These are phyloP conservation scores for Claviceps lovelessii DNA, from an alignment of 2,329 filamentous ascomycete species.

Conservation along the genomic window DNA sequence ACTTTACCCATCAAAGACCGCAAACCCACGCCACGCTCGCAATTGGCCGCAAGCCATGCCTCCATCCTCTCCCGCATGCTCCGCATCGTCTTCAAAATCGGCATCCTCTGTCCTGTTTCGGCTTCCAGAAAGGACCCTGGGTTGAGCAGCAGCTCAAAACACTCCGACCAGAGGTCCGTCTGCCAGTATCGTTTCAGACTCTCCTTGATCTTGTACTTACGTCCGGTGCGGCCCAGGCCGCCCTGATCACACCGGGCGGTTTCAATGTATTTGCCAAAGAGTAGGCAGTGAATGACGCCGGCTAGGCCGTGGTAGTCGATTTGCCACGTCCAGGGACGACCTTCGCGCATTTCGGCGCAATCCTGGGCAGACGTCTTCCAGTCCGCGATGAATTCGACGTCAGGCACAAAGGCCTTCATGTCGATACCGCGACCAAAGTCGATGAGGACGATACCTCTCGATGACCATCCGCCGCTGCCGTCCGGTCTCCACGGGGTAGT, in stretches of 20 bases:
- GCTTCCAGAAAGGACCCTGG: conserved; percentile 47
- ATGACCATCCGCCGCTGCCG: conserved; percentile 63
- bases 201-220: conserved; percentile 69
- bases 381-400: conserved; percentile 77
- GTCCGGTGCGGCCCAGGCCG: conserved; percentile 42
- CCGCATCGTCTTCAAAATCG: conserved; percentile 57
- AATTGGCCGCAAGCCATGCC: conserved; percentile 62
- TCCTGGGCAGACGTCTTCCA: conserved; percentile 83
- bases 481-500: conserved; percentile 53
- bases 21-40: conserved; percentile 65
- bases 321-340: conserved; percentile 92
- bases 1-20: conserved; percentile 54
- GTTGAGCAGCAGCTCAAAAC: conserved; percentile 78
- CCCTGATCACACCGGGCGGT: conserved; percentile 45
- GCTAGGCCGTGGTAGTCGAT: conserved; percentile 92
- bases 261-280: conserved; percentile 93
- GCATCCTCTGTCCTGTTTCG: conserved; percentile 56
- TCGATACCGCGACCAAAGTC: conserved; percentile 93
- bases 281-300: conserved; percentile 70
- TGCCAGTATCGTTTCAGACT: conserved; percentile 93
- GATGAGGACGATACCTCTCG: conserved; percentile 72
- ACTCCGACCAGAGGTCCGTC: conserved; percentile 71
- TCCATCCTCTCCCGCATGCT: conserved; percentile 67
- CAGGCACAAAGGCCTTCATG: conserved; percentile 65
- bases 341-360: conserved; percentile 90